phyloP scores from a whole-genome alignment of 371 early-diverging fungal species.

The Dichotomocladium elegans region DNA sequence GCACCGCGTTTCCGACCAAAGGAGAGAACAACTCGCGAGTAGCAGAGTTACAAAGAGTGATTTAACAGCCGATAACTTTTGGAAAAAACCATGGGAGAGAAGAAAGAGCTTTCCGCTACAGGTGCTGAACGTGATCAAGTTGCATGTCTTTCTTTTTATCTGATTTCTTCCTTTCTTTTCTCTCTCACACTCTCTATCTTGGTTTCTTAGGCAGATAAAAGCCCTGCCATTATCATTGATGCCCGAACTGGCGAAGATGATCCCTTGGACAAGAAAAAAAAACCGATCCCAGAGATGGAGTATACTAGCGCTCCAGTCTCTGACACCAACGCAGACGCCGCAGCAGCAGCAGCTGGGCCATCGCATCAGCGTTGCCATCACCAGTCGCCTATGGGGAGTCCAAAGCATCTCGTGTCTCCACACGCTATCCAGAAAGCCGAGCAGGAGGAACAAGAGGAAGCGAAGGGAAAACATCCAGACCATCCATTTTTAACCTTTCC shows the following conservation, averaged over 20 bases:
- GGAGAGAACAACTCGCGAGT: not conserved
- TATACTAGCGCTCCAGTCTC: not conserved
- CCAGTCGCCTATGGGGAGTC: not conserved
- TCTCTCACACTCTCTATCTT: not conserved
- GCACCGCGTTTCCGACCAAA: too few species aligned
- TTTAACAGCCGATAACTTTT: not conserved
- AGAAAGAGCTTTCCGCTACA: not conserved
- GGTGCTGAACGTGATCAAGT: not conserved
- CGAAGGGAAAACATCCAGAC: conserved; percentile 9
- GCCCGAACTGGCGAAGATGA: not conserved
- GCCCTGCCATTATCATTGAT: conserved; percentile 4
- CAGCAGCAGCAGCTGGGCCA: not conserved
- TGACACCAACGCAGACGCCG: not conserved
- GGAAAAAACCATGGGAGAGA: not conserved
- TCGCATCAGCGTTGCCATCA: not conserved
- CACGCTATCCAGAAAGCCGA: conserved; percentile 44
- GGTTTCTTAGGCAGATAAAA: not conserved
- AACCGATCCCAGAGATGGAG: not conserved
- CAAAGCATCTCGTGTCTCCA: conserved; percentile 39
- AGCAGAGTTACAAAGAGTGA: not conserved
- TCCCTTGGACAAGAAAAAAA: not conserved
- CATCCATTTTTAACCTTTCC: conserved; percentile 25
- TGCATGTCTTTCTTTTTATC: not conserved
- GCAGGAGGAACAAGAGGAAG: conserved; percentile 39
- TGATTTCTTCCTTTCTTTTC: not conserved